Conservation (phyloP, 345 rosid genomes). For the Boechera retrofracta region DNA sequence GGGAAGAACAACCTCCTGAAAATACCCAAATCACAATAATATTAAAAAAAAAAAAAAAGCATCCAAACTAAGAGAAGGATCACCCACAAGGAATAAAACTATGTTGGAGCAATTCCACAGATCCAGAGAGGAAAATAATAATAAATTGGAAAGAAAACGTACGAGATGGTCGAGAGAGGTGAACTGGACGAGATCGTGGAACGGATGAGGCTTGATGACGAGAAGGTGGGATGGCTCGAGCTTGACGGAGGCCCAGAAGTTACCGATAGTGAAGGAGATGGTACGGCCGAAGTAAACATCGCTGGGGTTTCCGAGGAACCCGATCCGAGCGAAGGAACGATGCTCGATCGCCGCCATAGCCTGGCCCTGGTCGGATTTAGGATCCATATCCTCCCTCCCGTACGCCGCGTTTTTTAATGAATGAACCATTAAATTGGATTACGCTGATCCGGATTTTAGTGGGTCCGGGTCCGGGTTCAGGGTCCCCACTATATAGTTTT, state of each 20-base stretch:
- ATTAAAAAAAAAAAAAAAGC: too few species aligned
- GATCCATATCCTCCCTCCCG: conserved; percentile 26
- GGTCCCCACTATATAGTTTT: too few species aligned
- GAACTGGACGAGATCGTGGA: conserved; percentile 81
- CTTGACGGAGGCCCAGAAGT: conserved; percentile 77
- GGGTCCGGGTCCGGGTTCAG: too few species aligned
- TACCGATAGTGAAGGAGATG: conserved; percentile 64
- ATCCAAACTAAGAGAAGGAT: too few species aligned
- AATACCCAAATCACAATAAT: too few species aligned
- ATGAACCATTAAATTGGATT: too few species aligned
- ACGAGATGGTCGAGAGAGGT: conserved; percentile 73
- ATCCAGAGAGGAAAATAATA: background rate
- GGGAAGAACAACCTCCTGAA: too few species aligned
- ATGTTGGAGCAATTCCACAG: too few species aligned
- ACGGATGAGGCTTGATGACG: conserved; percentile 73
- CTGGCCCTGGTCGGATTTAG: background rate
- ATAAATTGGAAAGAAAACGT: background rate
- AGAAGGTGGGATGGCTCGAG: conserved; percentile 72
- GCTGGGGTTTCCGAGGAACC: conserved; percentile 77
- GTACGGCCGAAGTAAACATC: conserved; percentile 79
- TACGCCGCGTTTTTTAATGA: background rate
- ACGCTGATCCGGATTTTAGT: too few species aligned
- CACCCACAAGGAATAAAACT: too few species aligned
- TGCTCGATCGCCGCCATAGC: conserved; percentile 51
- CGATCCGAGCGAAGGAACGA: conserved; percentile 67